phyloP scores from a whole-genome alignment of 2,329 filamentous ascomycete genomes.

The Penicillium nordicum region DNA sequence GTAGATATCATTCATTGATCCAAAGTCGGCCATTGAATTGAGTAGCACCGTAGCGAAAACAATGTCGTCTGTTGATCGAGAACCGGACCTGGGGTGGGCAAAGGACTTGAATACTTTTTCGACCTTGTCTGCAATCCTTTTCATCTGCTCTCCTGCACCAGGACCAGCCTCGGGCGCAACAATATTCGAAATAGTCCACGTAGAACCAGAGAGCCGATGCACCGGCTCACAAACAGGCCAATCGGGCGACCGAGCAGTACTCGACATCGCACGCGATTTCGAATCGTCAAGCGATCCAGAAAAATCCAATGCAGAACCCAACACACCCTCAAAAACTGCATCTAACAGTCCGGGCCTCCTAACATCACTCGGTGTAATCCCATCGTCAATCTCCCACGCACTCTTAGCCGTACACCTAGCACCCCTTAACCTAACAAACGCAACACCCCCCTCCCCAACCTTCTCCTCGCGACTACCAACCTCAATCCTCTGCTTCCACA shows the following conservation, averaged over 20 bases:
- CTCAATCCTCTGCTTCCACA: constrained; percentile 71
- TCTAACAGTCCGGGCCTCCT: constrained; percentile 66
- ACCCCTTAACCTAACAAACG: constrained; percentile 63
- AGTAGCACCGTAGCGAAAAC: constrained; percentile 63
- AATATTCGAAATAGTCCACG: constrained; percentile 39
- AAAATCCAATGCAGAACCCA: constrained; percentile 25
- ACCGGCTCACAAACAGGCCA: constrained; percentile 13
- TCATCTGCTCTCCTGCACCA: constrained; percentile 43
- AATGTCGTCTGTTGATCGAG: constrained; percentile 38
- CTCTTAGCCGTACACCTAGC: constrained; percentile 53
- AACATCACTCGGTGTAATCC: constrained; percentile 26
- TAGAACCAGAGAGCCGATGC: constrained; percentile 23
- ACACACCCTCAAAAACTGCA: constrained; percentile 50
- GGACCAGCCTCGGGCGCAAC: constrained; percentile 39
- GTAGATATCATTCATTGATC: constrained; percentile 71
- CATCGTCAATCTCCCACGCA: constrained; percentile 21
- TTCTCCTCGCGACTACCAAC: constrained; percentile 57
- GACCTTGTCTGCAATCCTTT: constrained; percentile 28
- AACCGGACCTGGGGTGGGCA: constrained; percentile 5
- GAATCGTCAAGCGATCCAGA: background rate
- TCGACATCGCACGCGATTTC: background rate
- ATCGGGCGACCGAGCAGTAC: background rate
- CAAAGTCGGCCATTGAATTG: constrained; percentile 75
- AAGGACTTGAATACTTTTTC: constrained; percentile 7
- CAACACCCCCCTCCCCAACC: constrained; percentile 70